phyloP scores from a whole-genome alignment of 2,329 filamentous ascomycete species.

The Pestalotiopsis fici region DNA sequence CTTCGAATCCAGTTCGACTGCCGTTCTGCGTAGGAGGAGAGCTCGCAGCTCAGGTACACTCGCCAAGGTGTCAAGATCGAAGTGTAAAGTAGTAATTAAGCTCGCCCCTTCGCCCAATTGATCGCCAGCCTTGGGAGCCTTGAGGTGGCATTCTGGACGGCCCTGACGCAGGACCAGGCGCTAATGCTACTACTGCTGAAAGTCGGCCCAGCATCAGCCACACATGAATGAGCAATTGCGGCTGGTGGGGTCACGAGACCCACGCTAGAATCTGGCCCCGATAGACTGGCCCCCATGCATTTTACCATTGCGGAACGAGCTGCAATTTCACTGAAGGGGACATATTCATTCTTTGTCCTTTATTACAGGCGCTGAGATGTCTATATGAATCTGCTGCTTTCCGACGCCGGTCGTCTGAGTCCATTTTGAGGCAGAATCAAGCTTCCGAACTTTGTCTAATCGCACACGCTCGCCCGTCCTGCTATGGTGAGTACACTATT shows the following conservation, averaged over 20 bases:
- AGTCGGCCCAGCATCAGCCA: slow-evolving; percentile 1
- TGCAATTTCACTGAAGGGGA: background rate
- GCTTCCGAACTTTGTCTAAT: background rate
- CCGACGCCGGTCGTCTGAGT: background rate
- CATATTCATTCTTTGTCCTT: too few species aligned
- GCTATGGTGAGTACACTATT: slow-evolving; percentile 5
- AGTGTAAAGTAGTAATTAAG: background rate
- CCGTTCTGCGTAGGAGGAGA: background rate
- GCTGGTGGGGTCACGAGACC: slow-evolving; percentile 10
- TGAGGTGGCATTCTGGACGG: slow-evolving; percentile 7
- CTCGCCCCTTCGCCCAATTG: slow-evolving; percentile 8
- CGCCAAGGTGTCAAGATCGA: background rate
- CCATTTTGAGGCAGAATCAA: background rate
- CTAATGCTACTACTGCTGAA: background rate
- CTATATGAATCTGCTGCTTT: too few species aligned
- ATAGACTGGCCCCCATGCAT: too few species aligned
- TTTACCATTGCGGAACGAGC: too few species aligned
- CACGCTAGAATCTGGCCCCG: background rate
- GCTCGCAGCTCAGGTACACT: background rate
- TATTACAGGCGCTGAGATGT: too few species aligned
- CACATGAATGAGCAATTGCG: background rate
- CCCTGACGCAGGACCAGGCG: background rate
- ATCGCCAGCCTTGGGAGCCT: slow-evolving; percentile 5
- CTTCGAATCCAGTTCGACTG: background rate
- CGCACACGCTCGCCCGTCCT: background rate